Evolutionary conservation across 2,329 filamentous ascomycete genomes (phyloP).

Genomic region (Fusarium nodosum): DNA sequence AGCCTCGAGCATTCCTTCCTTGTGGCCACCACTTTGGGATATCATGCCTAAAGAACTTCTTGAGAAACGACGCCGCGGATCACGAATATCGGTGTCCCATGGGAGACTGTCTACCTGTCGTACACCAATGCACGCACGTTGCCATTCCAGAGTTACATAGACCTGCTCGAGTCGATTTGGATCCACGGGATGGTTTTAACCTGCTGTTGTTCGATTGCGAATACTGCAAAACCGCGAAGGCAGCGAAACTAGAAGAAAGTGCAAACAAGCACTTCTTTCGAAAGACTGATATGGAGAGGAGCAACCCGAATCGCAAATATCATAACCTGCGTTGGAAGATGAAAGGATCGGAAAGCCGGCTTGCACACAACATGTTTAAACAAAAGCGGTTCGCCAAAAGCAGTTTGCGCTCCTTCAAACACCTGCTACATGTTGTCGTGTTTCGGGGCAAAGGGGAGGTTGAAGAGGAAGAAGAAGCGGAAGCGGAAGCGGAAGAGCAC

Average conservation of each 20-base stretch:
- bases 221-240: background rate
- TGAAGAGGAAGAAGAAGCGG: background rate
- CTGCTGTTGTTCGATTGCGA: background rate
- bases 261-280: background rate
- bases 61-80: background rate
- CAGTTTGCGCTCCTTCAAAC: background rate
- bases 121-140: background rate
- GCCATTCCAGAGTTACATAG: background rate
- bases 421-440: background rate
- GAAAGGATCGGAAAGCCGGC: too few species aligned
- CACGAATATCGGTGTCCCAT: background rate
- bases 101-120: background rate
- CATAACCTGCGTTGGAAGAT: background rate
- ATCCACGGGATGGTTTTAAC: background rate
- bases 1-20: constrained; percentile 43
- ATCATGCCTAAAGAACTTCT: constrained; percentile 30
- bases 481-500: background rate
- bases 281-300: background rate
- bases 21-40: constrained; percentile 50
- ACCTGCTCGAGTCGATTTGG: too few species aligned
- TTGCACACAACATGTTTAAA: background rate
- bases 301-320: background rate
- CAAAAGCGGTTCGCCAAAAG: background rate
- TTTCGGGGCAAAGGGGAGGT: background rate
- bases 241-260: too few species aligned